These are phyloP conservation scores for Fusarium praegraminearum DNA, from an alignment of 2,329 filamentous ascomycete species.

Conservation along the genomic window DNA sequence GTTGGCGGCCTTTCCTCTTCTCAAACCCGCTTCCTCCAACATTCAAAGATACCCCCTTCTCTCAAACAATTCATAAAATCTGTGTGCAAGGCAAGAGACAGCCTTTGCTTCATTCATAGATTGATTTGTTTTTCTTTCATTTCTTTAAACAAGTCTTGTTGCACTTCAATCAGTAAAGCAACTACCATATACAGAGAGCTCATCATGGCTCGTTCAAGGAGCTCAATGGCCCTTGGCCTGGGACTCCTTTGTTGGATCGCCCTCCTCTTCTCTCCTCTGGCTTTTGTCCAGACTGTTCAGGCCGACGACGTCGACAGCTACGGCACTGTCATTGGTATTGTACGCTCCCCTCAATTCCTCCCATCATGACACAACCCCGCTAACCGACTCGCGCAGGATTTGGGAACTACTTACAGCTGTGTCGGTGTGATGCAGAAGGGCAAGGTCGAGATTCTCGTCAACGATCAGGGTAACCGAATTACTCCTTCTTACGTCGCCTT, in stretches of 20 bases:
- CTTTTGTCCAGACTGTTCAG: slow-evolving; percentile 82
- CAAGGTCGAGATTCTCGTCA: slow-evolving; percentile 94
- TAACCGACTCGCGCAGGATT: slow-evolving; percentile 64
- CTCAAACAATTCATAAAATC: slow-evolving; percentile 43
- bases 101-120: slow-evolving; percentile 42
- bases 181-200: slow-evolving; percentile 31
- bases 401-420: slow-evolving; percentile 90
- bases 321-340: slow-evolving; percentile 94
- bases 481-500: slow-evolving; percentile 96
- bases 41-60: slow-evolving; percentile 50
- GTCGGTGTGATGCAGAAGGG: slow-evolving; percentile 97
- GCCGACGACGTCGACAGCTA: slow-evolving; percentile 81
- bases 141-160: slow-evolving; percentile 33
- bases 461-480: slow-evolving; percentile 97
- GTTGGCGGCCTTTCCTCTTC: slow-evolving; percentile 48
- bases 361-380: slow-evolving; percentile 13
- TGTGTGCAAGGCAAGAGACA: slow-evolving; percentile 49
- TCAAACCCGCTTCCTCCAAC: slow-evolving; percentile 48
- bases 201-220: slow-evolving; percentile 69
- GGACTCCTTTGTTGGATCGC: slow-evolving; percentile 93
- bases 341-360: slow-evolving; percentile 54
- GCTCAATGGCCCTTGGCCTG: slow-evolving; percentile 81
- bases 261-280: slow-evolving; percentile 87
- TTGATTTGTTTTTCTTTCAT: slow-evolving; percentile 43
- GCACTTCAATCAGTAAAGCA: slow-evolving; percentile 38